Percentiles rank a stretch among this genome's conserved stretches.
Conservation (phyloP, 75 land plant genomes). For the Selaginella tamariscina region DNA sequence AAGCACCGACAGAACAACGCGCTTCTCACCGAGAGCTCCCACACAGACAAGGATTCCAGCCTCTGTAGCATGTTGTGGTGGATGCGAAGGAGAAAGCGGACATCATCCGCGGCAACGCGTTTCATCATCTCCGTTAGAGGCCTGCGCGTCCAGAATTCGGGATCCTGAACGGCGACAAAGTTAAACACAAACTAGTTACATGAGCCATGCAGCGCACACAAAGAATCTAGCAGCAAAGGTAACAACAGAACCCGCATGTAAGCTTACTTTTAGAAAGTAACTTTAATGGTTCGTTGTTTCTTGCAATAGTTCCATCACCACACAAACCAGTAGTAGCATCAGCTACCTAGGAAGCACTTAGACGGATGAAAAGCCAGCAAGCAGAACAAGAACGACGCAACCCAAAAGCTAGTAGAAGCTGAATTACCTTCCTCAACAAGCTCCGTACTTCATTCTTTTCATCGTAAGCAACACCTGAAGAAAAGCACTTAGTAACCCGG, state of each 20-base stretch:
- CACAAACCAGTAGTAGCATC: no score
- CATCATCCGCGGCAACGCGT: constrained; percentile 87
- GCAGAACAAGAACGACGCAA: background rate
- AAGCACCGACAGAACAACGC: constrained; percentile 81
- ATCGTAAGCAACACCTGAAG: constrained; percentile 67
- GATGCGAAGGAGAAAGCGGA: constrained; percentile 73
- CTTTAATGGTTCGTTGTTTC: no score
- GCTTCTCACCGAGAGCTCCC: constrained; percentile 66
- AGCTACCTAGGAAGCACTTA: no score
- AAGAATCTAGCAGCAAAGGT: no score
- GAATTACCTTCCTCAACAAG: constrained; percentile 68
- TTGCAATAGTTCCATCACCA: no score
- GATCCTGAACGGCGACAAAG: constrained; percentile 41
- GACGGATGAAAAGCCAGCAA: background rate
- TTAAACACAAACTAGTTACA: background rate
- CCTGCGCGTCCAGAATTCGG: constrained; percentile 64
- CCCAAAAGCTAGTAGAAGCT: no score
- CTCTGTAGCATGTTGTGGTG: constrained; percentile 70
- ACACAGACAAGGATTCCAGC: constrained; percentile 41
- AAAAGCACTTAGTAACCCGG: no score
- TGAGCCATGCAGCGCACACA: no score
- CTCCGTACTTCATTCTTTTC: constrained; percentile 83
- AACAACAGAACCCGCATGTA: no score
- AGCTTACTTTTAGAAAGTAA: no score
- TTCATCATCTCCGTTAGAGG: constrained; percentile 77